Percentiles rank a stretch among this genome's conserved stretches.
Evolutionary conservation across 1,139 yeast genomes (phyloP).

Genomic region (Blastobotrys illinoisensis): DNA sequence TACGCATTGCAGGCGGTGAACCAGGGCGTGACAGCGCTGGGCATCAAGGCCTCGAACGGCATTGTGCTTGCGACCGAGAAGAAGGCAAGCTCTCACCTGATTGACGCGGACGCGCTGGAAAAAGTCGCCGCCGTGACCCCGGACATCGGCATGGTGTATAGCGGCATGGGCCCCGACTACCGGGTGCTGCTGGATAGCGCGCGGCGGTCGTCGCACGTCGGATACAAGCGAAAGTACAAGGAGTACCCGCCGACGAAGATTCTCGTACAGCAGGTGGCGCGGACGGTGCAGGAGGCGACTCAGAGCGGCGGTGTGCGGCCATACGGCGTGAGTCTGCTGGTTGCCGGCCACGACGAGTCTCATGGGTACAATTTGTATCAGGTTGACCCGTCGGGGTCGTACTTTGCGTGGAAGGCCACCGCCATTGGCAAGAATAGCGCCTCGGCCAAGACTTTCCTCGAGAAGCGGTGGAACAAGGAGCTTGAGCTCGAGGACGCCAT

Average conservation of each 20-base stretch:
- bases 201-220: constrained; percentile 86
- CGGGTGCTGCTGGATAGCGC: constrained; percentile 91
- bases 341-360: constrained; percentile 89
- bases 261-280: constrained; percentile 90
- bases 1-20: constrained; percentile 96
- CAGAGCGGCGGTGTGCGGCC: constrained; percentile 99
- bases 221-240: constrained; percentile 87
- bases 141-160: constrained; percentile 91
- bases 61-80: constrained; percentile 96
- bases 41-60: constrained; percentile 94
- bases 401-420: constrained; percentile 99
- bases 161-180: constrained; percentile 99
- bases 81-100: constrained; percentile 73
- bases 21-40: constrained; percentile 95
- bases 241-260: constrained; percentile 97
- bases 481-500: constrained; percentile 96
- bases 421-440: constrained; percentile 95
- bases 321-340: constrained; percentile 87
- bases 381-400: constrained; percentile 97
- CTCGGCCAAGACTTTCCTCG: constrained; percentile 93
- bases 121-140: constrained; percentile 88
- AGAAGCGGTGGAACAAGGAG: constrained; percentile 97
- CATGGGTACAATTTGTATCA: constrained; percentile 83
- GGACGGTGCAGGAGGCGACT: constrained; percentile 96
- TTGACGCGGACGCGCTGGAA: constrained; percentile 66